Evolutionary conservation across 2,329 filamentous ascomycete species (phyloP).

Genomic region (Pseudocercospora cruenta): DNA sequence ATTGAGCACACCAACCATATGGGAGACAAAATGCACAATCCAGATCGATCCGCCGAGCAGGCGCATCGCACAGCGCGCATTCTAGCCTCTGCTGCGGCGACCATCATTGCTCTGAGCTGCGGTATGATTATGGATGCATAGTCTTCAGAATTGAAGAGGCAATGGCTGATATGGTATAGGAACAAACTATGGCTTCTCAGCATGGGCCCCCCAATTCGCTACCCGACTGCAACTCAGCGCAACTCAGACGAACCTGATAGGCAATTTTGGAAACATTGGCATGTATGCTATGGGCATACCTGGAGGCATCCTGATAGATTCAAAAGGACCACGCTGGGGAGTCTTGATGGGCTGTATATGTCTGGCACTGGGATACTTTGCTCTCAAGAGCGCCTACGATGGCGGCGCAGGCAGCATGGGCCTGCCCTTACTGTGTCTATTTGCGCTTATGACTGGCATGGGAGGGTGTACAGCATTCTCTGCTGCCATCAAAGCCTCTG

Average conservation of each 20-base stretch:
- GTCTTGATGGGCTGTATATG: conserved; percentile 74
- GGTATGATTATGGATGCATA: conserved; percentile 70
- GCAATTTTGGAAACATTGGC: conserved; percentile 79
- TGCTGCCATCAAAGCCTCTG: conserved; percentile 80
- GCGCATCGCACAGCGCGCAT: conserved; percentile 68
- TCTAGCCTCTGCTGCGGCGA: conserved; percentile 82
- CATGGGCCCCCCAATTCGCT: conserved; percentile 95
- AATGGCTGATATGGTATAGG: conserved; percentile 70
- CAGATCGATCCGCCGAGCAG: conserved; percentile 42
- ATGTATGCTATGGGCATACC: conserved; percentile 94
- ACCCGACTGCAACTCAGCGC: conserved; percentile 82
- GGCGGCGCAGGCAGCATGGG: conserved; percentile 63
- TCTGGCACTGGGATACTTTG: conserved; percentile 81
- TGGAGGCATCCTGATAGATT: conserved; percentile 83
- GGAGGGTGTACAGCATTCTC: conserved; percentile 92
- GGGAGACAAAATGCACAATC: background rate
- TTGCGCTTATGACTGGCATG: conserved; percentile 81
- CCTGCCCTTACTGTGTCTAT: conserved; percentile 70
- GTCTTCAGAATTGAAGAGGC: conserved; percentile 50
- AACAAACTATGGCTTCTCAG: conserved; percentile 89
- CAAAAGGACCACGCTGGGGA: conserved; percentile 76
- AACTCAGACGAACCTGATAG: conserved; percentile 89
- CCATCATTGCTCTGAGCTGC: conserved; percentile 81
- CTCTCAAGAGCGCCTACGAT: conserved; percentile 78
- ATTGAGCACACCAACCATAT: background rate